phyloP scores from a whole-genome alignment of 805 yeast genomes.

The Candida germanica region DNA sequence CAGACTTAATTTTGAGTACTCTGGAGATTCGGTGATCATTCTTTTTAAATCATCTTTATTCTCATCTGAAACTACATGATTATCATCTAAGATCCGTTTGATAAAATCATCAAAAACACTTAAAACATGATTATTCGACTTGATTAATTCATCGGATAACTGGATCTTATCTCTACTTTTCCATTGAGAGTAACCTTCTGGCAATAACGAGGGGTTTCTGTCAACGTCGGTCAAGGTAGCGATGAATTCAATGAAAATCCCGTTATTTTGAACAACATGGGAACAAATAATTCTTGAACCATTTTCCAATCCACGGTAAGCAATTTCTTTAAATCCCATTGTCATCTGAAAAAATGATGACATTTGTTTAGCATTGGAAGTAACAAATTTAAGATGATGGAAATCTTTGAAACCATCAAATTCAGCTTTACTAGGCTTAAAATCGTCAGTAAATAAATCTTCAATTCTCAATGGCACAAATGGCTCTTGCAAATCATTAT shows the following conservation, averaged over 20 bases:
- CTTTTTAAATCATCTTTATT: neutral
- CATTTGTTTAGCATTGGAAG: slow-evolving; percentile 66
- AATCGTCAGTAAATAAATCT: slow-evolving; percentile 22
- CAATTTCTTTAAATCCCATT: slow-evolving; percentile 64
- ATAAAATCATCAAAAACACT: slow-evolving; percentile 2
- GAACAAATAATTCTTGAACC: slow-evolving; percentile 53
- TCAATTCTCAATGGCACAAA: slow-evolving; percentile 11
- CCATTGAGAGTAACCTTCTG: slow-evolving; percentile 2
- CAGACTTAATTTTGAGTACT: slow-evolving; percentile 7
- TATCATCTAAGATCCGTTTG: neutral
- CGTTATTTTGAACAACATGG: slow-evolving; percentile 60
- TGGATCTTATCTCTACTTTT: neutral
- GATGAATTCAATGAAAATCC: slow-evolving; percentile 47
- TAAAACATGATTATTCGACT: slow-evolving; percentile 1
- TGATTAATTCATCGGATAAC: slow-evolving; percentile 1
- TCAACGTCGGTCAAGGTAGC: slow-evolving; percentile 33
- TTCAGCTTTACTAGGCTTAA: slow-evolving; percentile 15
- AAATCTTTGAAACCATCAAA: slow-evolving; percentile 45
- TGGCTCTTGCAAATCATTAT: slow-evolving; percentile 15
- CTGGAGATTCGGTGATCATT: slow-evolving; percentile 8
- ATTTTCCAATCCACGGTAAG: slow-evolving; percentile 66
- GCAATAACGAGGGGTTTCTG: slow-evolving; percentile 6
- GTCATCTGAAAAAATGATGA: slow-evolving; percentile 52
- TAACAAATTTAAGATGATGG: slow-evolving; percentile 67
- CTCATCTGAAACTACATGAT: neutral